These are phyloP conservation scores for Pochonia chlamydosporia DNA, from an alignment of 2,329 filamentous ascomycete genomes.

Conservation along the genomic window DNA sequence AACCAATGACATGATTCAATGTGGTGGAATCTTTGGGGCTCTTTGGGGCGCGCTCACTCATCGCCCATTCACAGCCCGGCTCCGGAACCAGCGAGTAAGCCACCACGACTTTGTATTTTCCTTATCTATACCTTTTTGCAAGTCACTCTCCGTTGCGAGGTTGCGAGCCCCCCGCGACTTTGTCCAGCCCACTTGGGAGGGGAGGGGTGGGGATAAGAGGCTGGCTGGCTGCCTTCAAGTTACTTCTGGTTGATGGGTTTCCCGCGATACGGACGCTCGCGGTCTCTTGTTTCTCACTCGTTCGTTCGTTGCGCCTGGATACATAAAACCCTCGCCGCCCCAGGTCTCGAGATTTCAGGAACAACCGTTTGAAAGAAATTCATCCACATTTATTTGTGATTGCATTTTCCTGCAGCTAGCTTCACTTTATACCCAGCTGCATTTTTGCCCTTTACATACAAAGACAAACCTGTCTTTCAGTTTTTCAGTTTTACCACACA, in stretches of 20 bases:
- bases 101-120: slow-evolving; percentile 2
- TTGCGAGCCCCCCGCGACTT: background rate
- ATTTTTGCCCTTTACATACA: background rate
- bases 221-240: background rate
- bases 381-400: slow-evolving; percentile 3
- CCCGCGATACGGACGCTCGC: slow-evolving; percentile 1
- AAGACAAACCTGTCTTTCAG: slow-evolving; percentile 3
- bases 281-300: too few species aligned
- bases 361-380: background rate
- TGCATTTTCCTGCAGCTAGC: background rate
- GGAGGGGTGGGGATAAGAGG: background rate
- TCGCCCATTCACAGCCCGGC: background rate
- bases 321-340: slow-evolving; percentile 18
- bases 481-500: slow-evolving; percentile 1
- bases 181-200: background rate
- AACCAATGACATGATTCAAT: slow-evolving; percentile 4
- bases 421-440: slow-evolving; percentile 3
- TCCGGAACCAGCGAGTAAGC: slow-evolving; percentile 9
- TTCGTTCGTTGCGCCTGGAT: slow-evolving; percentile 1
- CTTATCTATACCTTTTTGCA: slow-evolving; percentile 9
- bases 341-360: background rate
- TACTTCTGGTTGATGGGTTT: background rate
- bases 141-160: slow-evolving; percentile 1
- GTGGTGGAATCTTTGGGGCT: background rate
- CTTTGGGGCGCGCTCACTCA: background rate